Conservation (phyloP, 108 stramenopile species). For the Poteriospumella lacustris region DNA sequence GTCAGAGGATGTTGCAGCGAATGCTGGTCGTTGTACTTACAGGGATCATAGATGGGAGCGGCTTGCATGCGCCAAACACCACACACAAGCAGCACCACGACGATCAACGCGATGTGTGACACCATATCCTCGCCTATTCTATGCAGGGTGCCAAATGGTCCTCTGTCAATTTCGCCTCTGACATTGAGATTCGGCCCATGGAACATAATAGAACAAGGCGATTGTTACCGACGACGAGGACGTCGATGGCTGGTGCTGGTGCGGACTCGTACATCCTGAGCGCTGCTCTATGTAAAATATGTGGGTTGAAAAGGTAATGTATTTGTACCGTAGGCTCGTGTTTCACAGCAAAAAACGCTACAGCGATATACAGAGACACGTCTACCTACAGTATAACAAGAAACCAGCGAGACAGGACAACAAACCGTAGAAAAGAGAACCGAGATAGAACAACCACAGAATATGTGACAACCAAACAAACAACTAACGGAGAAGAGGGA, state of each 20-base stretch:
- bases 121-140: too few species aligned
- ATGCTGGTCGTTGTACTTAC: not conserved
- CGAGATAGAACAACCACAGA: too few species aligned
- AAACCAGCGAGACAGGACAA: too few species aligned
- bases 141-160: too few species aligned
- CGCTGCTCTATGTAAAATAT: not conserved
- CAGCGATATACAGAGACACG: too few species aligned
- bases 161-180: not conserved
- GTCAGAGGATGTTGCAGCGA: not conserved
- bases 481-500: too few species aligned
- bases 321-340: not conserved
- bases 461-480: too few species aligned
- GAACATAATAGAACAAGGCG: not conserved
- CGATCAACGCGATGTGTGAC: not conserved
- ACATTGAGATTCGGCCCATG: not conserved
- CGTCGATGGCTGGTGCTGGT: not conserved
- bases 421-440: too few species aligned
- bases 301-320: not conserved
- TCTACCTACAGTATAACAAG: too few species aligned
- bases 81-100: not conserved
- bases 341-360: not conserved
- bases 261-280: not conserved
- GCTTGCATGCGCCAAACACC: not conserved
- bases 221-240: not conserved
- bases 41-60: not conserved